These are phyloP conservation scores for Lactarius pseudohatsudake DNA, from an alignment of 768 basidiomycete genomes.

Conservation along the genomic window DNA sequence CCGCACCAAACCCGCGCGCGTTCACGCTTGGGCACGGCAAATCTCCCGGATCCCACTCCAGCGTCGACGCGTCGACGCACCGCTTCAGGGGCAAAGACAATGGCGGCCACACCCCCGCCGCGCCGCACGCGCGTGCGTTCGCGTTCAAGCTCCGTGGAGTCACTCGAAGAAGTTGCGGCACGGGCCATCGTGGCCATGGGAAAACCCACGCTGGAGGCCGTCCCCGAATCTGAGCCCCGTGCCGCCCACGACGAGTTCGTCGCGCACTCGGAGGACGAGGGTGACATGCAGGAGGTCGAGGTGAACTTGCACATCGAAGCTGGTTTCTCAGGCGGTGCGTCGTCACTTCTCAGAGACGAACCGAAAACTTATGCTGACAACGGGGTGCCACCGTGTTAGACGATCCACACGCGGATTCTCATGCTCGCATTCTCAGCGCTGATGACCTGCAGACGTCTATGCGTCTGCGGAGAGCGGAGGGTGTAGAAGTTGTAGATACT, in stretches of 20 bases:
- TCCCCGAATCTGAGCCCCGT: constrained; percentile 12
- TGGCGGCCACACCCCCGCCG: not conserved
- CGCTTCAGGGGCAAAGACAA: not conserved
- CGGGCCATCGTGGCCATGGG: not conserved
- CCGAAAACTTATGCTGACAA: not conserved
- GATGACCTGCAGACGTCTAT: not conserved
- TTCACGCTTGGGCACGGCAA: not conserved
- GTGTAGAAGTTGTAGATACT: not conserved
- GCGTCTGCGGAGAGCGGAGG: not conserved
- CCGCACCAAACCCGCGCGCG: constrained; percentile 8
- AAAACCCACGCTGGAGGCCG: not conserved
- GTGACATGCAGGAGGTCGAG: constrained; percentile 22
- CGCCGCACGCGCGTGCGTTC: constrained; percentile 8
- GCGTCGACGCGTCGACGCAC: not conserved
- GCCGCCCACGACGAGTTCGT: constrained; percentile 13
- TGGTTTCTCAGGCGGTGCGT: constrained; percentile 9
- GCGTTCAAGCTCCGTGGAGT: not conserved
- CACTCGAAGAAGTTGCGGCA: not conserved
- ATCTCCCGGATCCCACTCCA: not conserved
- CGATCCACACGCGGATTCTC: not conserved
- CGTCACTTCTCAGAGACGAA: not conserved
- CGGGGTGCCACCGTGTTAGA: not conserved
- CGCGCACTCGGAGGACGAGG: constrained; percentile 14
- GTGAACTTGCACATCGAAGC: constrained; percentile 2
- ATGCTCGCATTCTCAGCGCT: not conserved